Evolutionary conservation across 2,329 filamentous ascomycete species (phyloP), one percentile per base, ranked within the genome.

Genomic region (Aspergillus fischeri): DNA sequence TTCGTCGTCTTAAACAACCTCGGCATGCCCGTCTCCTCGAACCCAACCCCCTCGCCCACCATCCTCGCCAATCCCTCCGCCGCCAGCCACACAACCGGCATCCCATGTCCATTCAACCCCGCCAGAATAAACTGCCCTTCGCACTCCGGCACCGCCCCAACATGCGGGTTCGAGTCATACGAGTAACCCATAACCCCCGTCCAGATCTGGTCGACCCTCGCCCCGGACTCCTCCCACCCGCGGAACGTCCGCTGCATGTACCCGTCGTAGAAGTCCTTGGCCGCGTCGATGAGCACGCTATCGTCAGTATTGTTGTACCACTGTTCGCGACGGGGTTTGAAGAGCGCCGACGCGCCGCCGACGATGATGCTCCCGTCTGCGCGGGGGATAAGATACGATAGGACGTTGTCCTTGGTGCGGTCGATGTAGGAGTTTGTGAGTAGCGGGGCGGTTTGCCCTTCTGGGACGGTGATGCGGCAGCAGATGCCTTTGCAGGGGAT

Each of bases 401-500:
- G 48, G 1, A 52, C 52, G 55, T 63, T 61, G 4, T 58, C 60
- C 20, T 86, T 55, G 8, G 59, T 84, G 1, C 77, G 74, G 62
- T 88, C 86, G 17, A 79, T 83, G 63, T 86, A 87, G 1, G 84
- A 85, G 6, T 75, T 77, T 4, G 73, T 66, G 59, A 73, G 53
- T 1, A 66, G 58, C 35, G 70, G 64, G 55, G 67, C 55, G 3
- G 62, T 57, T 51, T 68, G 60, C 29, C 52, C 60, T 4, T 61
- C 53, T 0, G 66, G 63, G 0, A 65, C 58, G 4, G 60, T 55
- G n/a, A 75, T 68, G 9, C 71, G 71, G 1, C 67, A 69, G 55
- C 72, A 73, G 8, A 74, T 63, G 0, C 90, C 91, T 17, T 88
- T 81, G 14, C 88, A 86, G 0, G 92, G 92, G 1, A 91, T 85